phyloP scores from a whole-genome alignment of 768 basidiomycete species.

The Psilocybe cyanescens region DNA sequence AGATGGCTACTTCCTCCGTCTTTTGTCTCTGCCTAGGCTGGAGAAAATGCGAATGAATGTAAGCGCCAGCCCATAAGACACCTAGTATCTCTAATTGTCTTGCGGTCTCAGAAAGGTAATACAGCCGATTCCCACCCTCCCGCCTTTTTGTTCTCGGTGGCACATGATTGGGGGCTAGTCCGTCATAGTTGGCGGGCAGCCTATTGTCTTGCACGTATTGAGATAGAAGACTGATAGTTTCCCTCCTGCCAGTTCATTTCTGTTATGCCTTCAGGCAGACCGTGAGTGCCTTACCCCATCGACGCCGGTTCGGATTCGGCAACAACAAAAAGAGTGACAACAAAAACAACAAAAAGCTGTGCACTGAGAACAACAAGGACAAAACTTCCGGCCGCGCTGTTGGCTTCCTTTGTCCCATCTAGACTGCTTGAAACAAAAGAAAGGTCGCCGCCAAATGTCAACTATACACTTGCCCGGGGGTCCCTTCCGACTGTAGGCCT shows the following conservation, averaged over 20 bases:
- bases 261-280: slow-evolving; percentile 18
- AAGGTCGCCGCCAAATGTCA: slow-evolving; percentile 19
- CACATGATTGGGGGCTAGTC: slow-evolving; percentile 21
- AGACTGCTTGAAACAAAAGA: slow-evolving; percentile 28
- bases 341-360: slow-evolving; percentile 25
- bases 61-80: slow-evolving; percentile 10
- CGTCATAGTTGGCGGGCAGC: slow-evolving; percentile 6
- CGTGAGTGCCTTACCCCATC: slow-evolving; percentile 27
- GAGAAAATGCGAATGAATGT: slow-evolving; percentile 1
- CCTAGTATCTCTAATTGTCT: slow-evolving; percentile 19
- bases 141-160: slow-evolving; percentile 20
- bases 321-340: slow-evolving; percentile 30
- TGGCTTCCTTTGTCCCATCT: slow-evolving; percentile 21
- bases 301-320: slow-evolving; percentile 19
- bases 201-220: slow-evolving; percentile 21
- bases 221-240: slow-evolving; percentile 16
- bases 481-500: slow-evolving; percentile 9
- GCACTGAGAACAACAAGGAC: slow-evolving; percentile 24
- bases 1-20: slow-evolving; percentile 4
- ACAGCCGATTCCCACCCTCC: slow-evolving; percentile 9
- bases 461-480: slow-evolving; percentile 16
- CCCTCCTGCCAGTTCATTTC: slow-evolving; percentile 18
- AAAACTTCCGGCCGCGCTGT: slow-evolving; percentile 23
- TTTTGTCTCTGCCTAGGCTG: slow-evolving; percentile 17
- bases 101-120: slow-evolving; percentile 16